A percentile compares a stretch with the other conserved stretches of the same genome.
Evolutionary conservation across 345 rosid genomes (phyloP).

Genomic region (Murraya paniculata): DNA sequence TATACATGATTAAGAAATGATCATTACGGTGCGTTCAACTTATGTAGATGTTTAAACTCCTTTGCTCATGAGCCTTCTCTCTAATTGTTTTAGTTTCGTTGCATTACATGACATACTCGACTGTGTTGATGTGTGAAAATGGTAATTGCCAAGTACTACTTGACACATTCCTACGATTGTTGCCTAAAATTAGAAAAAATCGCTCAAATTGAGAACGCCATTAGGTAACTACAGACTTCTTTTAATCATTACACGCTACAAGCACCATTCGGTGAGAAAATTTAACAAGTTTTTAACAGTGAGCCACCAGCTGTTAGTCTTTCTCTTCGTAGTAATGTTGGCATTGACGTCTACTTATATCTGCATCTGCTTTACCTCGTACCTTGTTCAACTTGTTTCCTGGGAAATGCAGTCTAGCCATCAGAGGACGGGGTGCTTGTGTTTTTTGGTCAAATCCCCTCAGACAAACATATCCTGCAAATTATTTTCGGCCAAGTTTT

Average conservation of each 20-base stretch:
- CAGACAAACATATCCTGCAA: slow-evolving; percentile 83
- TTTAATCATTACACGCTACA: background rate
- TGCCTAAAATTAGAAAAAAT: slow-evolving; percentile 13
- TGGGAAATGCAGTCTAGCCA: slow-evolving; percentile 79
- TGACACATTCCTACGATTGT: background rate
- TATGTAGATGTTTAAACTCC: background rate
- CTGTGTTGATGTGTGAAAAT: background rate
- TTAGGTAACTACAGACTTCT: background rate
- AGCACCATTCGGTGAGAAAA: background rate
- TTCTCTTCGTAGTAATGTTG: background rate
- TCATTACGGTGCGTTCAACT: background rate
- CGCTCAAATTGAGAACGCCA: slow-evolving; percentile 19
- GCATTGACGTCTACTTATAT: slow-evolving; percentile 3
- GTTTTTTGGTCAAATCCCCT: slow-evolving; percentile 74
- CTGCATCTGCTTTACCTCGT: slow-evolving; percentile 9
- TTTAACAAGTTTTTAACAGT: background rate
- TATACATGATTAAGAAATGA: background rate
- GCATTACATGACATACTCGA: background rate
- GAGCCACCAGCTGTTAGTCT: slow-evolving; percentile 6
- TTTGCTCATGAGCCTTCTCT: background rate
- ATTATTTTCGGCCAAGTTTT: slow-evolving; percentile 11
- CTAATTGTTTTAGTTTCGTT: background rate
- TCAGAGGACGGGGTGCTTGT: slow-evolving; percentile 72
- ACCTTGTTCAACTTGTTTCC: slow-evolving; percentile 52
- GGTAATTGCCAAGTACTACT: background rate